Evolutionary conservation across 2,329 filamentous ascomycete species (phyloP).

Genomic region (Rhinocladiella similis): DNA sequence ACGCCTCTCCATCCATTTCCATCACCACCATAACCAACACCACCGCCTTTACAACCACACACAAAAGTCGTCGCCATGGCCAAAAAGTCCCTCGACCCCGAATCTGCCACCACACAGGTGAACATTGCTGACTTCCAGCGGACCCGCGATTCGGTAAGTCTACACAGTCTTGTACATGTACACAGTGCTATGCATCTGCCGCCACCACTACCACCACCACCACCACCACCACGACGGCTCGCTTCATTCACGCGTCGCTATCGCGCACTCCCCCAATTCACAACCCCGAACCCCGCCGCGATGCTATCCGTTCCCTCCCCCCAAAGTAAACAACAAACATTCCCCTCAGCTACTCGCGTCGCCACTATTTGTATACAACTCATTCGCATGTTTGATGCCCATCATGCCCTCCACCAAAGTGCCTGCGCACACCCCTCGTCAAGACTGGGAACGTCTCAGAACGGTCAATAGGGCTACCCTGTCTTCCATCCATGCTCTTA

Average conservation of each 20-base stretch:
- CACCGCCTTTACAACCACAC: neutral
- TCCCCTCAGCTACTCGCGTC: neutral
- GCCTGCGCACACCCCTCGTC: neutral
- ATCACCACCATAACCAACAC: neutral
- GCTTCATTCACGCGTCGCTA: conserved; percentile 15
- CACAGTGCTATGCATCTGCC: conserved; percentile 11
- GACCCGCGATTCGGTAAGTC: conserved; percentile 78
- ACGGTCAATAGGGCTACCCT: conserved; percentile 4
- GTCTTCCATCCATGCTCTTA: conserved; percentile 3
- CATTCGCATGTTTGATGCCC: neutral
- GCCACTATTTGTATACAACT: too few species aligned
- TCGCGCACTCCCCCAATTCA: neutral
- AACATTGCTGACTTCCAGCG: conserved; percentile 74
- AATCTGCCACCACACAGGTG: conserved; percentile 33
- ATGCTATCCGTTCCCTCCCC: neutral
- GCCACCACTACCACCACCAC: conserved; percentile 18
- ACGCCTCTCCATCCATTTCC: neutral
- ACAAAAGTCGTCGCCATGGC: conserved; percentile 20
- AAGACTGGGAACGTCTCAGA: neutral
- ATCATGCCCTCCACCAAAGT: conserved; percentile 12
- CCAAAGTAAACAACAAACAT: neutral
- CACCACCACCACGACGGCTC: conserved; percentile 19
- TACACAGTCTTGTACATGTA: neutral
- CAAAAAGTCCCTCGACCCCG: conserved; percentile 33
- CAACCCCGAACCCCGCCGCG: neutral